Base-by-base conservation (phyloP, 768 basidiomycete genomes). In the Leccinum broughii region DNA sequence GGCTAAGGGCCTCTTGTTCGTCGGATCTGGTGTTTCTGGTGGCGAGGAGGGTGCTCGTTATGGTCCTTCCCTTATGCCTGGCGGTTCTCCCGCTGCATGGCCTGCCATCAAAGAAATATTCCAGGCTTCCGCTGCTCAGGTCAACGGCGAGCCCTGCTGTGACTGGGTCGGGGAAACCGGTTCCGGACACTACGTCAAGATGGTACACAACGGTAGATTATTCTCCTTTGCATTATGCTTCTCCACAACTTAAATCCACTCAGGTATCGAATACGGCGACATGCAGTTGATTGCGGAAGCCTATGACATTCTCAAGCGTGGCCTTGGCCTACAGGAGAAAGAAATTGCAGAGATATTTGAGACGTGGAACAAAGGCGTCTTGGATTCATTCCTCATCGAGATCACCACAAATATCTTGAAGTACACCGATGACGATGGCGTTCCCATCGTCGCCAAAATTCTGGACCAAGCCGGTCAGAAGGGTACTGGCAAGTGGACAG, bases 401-500 rank as follows among this genome's bases (percentile, higher is more conserved):
- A 98, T 99, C 77, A 97, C 97, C 60, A 84, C 91, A 70, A 93
- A 98, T 76, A 95, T 99, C 77, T 88, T 99, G 75, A 90, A 88
- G 72, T 98, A 92, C 84, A 94, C 95, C 74, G 97, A 98, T 70
- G 90, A 93, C 57, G 96, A 98, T 73, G 96, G 95, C 60, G 84
- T 83, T 69, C 91, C 94, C 53, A 85, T 98, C 66, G 87, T 99
- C 64, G 82, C 80, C 68, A 99, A 98, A 80, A 96, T 99, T 70
- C 84, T 97, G 66, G 97, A 99, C 77, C 75, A 90, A 70, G 97
- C 97, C 61, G 96, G 96, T 41, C 97, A 99, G 77, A 99, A 99
- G 80, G 97, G 97, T 72, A 99, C 97, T 63, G 95, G 97, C 60
- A 99, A 99, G 79, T 99, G 97, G 97, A 99, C 97, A 58, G 97